Evolutionary conservation across 306 rosid genomes (phyloP).

Genomic region (Citrullus amarus): DNA sequence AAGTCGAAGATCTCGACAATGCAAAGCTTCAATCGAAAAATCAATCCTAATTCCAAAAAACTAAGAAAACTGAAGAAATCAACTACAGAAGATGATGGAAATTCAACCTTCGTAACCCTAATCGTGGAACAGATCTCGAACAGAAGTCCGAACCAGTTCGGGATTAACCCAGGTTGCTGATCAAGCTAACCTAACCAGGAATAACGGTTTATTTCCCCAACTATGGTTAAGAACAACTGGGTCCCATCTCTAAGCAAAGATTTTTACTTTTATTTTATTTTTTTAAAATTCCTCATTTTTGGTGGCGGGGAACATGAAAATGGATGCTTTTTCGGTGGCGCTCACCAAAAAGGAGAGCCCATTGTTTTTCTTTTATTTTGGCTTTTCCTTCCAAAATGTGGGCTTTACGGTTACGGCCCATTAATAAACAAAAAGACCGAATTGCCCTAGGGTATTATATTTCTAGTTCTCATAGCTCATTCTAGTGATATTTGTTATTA

Average conservation of each 20-base stretch:
- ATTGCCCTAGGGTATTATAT: not conserved
- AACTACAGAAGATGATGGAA: not conserved
- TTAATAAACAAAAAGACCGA: not conserved
- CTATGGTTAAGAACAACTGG: constrained; percentile 20
- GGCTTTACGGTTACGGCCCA: not conserved
- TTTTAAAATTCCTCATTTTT: not conserved
- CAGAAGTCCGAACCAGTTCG: not conserved
- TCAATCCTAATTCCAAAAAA: not conserved
- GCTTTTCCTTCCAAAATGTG: not conserved
- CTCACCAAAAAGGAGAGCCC: not conserved
- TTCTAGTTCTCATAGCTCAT: too few species aligned
- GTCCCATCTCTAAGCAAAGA: not conserved
- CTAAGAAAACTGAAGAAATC: not conserved
- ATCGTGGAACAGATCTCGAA: constrained; percentile 27
- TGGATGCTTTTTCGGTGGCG: not conserved
- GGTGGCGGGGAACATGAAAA: not conserved
- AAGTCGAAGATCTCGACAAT: not conserved
- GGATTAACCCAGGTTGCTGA: constrained; percentile 32
- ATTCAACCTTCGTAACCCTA: constrained; percentile 24
- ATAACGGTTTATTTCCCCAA: constrained; percentile 5
- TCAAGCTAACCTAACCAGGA: constrained; percentile 1
- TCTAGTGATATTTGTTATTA: too few species aligned
- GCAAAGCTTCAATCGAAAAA: constrained; percentile 1
- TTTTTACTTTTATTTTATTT: not conserved
- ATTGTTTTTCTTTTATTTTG: not conserved